Conservation (phyloP, 768 basidiomycete genomes). For the Psilocybe cubensis region DNA sequence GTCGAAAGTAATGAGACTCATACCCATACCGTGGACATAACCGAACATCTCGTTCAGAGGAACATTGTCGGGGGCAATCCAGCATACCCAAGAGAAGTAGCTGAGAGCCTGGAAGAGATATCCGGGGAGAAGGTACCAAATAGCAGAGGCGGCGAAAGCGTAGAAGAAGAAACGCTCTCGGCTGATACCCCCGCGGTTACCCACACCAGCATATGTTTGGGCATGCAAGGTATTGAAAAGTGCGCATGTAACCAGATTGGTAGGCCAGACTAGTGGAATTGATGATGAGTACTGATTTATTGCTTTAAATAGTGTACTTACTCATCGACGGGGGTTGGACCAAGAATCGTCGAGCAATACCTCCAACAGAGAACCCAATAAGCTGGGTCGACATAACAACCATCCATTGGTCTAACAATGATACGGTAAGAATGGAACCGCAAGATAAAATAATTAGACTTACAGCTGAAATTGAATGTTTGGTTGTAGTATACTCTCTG, state of each 20-base stretch:
- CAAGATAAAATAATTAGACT: conserved; percentile 20
- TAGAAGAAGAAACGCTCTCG: conserved; percentile 80
- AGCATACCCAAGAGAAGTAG: conserved; percentile 61
- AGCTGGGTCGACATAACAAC: conserved; percentile 76
- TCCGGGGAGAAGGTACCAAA: conserved; percentile 75
- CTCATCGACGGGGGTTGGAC: conserved; percentile 76
- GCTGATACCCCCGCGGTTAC: conserved; percentile 65
- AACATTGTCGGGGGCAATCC: conserved; percentile 73
- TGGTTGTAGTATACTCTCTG: conserved; percentile 76
- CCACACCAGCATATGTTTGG: conserved; percentile 67
- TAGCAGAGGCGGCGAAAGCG: conserved; percentile 56
- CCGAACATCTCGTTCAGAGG: conserved; percentile 79
- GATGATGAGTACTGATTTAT: background rate
- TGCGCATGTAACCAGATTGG: conserved; percentile 72
- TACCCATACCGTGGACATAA: conserved; percentile 60
- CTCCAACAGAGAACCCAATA: conserved; percentile 84
- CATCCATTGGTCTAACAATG: conserved; percentile 71
- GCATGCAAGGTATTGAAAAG: conserved; percentile 84
- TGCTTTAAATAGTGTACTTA: conserved; percentile 33
- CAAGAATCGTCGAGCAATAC: conserved; percentile 73
- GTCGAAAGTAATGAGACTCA: conserved; percentile 81
- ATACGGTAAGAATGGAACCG: conserved; percentile 6
- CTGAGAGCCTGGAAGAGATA: conserved; percentile 71
- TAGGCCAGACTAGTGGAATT: conserved; percentile 68
- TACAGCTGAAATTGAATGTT: conserved; percentile 60